Base-by-base conservation (phyloP, 768 basidiomycete species). In the Cyclocybe cylindracea region DNA sequence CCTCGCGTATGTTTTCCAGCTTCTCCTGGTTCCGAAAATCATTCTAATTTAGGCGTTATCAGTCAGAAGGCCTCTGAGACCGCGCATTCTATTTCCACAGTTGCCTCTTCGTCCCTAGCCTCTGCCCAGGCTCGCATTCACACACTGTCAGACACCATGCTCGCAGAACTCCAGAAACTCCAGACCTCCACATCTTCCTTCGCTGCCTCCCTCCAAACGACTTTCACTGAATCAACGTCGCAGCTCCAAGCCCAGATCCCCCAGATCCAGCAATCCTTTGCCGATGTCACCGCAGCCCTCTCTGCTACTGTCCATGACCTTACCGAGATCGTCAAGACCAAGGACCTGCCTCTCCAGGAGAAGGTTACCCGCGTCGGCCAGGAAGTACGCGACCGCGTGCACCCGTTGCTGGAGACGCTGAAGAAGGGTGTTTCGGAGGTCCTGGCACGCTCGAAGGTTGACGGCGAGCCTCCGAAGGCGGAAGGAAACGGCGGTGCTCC, bases 11-110 rank as follows among this genome's bases (percentile, higher is more conserved):
- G 85, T 72, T 19, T 55, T 36, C 10, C 45, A 32, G 14, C 35
- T n/a, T 38, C 34, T 37, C 39, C 10, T 24, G 46, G 11, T 37
- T 39, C 40, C 16, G 39, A 44, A 11, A 8, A 41, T 37, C 5
- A 41, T 18, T 51, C 50, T 61, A 46, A 61, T 38, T 14, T 50
- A 24, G 13, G 33, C 19, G 51, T 5, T 31, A 34, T 14, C 52
- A 89, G 87, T 47, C 85, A 90, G 75, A 80, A 79, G 52, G 89
- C 88, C 2, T 79, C 80, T 2, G 83, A 83, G 44, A 85, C 84
- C 18, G 87, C 88, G 13, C 77, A 83, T 33, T 74, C 76, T 43
- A 81, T 92, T 64, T 80, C 79, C 60, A 67, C 72, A 10, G 73
- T 85, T 24, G 82, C 88, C 16, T 75, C 86, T 0, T 76, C 80